These are phyloP conservation scores for Aspergillus sp. DNA, from an alignment of 2,329 filamentous ascomycete species.

Conservation along the genomic window DNA sequence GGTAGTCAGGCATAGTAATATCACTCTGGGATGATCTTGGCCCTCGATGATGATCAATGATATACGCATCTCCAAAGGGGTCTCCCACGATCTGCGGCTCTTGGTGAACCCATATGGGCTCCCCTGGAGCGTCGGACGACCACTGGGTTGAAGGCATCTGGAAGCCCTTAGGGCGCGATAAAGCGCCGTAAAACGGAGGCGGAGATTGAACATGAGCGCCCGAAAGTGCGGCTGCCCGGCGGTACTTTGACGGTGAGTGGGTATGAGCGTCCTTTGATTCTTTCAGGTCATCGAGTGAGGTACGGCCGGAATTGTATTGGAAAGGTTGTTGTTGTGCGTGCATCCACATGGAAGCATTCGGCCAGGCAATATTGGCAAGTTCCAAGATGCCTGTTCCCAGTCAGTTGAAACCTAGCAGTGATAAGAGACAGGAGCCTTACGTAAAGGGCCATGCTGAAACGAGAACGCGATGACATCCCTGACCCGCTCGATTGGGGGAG, in stretches of 20 bases:
- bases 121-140: conserved; percentile 13
- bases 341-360: conserved; percentile 64
- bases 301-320: conserved; percentile 23
- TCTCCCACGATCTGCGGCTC: conserved; percentile 28
- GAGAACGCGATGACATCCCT: conserved; percentile 72
- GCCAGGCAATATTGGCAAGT: conserved; percentile 69
- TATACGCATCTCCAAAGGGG: conserved; percentile 36
- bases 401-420: conserved; percentile 6
- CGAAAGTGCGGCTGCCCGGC: conserved; percentile 7
- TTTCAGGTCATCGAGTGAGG: conserved; percentile 29
- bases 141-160: conserved; percentile 22
- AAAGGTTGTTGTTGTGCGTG: conserved; percentile 35
- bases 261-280: conserved; percentile 51
- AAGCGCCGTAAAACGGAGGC: conserved; percentile 16
- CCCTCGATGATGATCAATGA: conserved; percentile 24
- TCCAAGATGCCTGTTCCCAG: conserved; percentile 60
- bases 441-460: conserved; percentile 74
- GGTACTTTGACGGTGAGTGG: conserved; percentile 52
- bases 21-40: conserved; percentile 38
- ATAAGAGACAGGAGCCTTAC: conserved; percentile 40
- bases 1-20: conserved; percentile 45
- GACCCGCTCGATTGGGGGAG: conserved; percentile 55
- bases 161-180: conserved; percentile 24
- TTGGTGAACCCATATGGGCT: conserved; percentile 23
- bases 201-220: not conserved